A percentile compares a stretch with the other conserved stretches of the same genome.
phyloP scores from a whole-genome alignment of 2,329 filamentous ascomycete species.

The Phaeosphaeriaceae sp. region DNA sequence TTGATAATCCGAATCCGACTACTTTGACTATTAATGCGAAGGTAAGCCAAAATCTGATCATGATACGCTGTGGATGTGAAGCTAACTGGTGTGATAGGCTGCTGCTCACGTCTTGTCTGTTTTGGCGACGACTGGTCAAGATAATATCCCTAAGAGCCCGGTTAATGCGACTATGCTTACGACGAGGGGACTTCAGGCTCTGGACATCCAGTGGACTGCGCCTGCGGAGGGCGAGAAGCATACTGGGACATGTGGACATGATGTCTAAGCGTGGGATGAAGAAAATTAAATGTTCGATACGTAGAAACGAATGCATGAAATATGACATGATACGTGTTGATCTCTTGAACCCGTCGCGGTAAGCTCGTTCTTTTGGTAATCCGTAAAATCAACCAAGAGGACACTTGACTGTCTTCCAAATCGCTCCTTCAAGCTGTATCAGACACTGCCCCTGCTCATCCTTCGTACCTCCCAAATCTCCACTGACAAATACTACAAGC shows the following conservation, averaged over 20 bases:
- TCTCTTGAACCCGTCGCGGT: too few species aligned
- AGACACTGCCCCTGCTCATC: conserved; percentile 7
- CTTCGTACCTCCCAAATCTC: conserved; percentile 5
- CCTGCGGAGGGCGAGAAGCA: conserved; percentile 39
- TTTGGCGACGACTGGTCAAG: conserved; percentile 38
- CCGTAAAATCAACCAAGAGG: too few species aligned
- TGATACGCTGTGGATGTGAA: neutral
- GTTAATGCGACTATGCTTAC: conserved; percentile 41
- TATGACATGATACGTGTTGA: too few species aligned
- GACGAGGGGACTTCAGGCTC: conserved; percentile 33
- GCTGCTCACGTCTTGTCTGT: conserved; percentile 46
- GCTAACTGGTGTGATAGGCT: conserved; percentile 26
- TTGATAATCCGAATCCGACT: conserved; percentile 47
- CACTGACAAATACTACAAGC: conserved; percentile 6
- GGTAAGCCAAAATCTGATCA: conserved; percentile 33
- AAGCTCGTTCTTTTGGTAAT: too few species aligned
- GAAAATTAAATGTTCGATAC: neutral
- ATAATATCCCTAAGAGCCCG: conserved; percentile 46
- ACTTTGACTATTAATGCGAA: conserved; percentile 49
- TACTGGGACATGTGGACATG: conserved; percentile 39
- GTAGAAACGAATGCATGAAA: neutral
- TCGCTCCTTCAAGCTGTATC: conserved; percentile 9
- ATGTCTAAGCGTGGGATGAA: conserved; percentile 21
- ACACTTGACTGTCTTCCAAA: conserved; percentile 8
- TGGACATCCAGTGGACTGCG: conserved; percentile 41